Evolutionary conservation across 208 protist species (phyloP).

Genomic region (Wallacemonas sp.): DNA sequence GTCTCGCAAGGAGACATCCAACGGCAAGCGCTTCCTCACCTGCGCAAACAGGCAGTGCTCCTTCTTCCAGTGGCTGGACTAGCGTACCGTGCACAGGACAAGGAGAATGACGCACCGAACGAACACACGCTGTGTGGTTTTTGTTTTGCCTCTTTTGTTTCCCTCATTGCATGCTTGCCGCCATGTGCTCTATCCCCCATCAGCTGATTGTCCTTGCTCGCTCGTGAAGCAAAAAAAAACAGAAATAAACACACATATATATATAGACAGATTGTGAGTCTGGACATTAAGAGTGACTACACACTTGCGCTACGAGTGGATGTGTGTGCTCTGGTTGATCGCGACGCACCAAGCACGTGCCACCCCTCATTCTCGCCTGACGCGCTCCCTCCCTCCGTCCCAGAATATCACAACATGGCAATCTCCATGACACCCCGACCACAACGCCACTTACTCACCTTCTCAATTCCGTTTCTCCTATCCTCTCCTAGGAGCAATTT

Average conservation of each 20-base stretch:
- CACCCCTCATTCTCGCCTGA: too few relatives aligned
- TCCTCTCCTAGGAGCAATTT: not conserved
- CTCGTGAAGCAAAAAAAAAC: not conserved
- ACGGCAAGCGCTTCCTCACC: slow-evolving; percentile 72
- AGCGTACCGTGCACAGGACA: not conserved
- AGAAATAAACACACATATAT: not conserved
- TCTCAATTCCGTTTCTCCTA: slow-evolving; percentile 1
- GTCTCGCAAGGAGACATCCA: slow-evolving; percentile 71
- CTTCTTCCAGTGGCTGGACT: slow-evolving; percentile 87
- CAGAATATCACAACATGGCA: too few relatives aligned
- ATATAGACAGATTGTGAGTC: too few relatives aligned
- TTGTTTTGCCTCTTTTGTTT: not conserved
- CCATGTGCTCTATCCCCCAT: too few relatives aligned
- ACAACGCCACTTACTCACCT: not conserved
- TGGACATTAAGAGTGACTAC: too few relatives aligned
- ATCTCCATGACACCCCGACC: too few relatives aligned
- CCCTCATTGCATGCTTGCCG: too few relatives aligned
- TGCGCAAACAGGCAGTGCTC: slow-evolving; percentile 63
- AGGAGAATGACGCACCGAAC: not conserved
- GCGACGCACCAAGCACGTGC: too few relatives aligned
- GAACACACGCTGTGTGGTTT: not conserved
- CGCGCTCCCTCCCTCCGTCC: too few relatives aligned
- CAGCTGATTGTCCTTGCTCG: not conserved
- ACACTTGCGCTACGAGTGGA: too few relatives aligned
- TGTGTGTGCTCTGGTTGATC: too few relatives aligned